phyloP scores from a whole-genome alignment of 805 yeast genomes.

The Lipomyces sp. region DNA sequence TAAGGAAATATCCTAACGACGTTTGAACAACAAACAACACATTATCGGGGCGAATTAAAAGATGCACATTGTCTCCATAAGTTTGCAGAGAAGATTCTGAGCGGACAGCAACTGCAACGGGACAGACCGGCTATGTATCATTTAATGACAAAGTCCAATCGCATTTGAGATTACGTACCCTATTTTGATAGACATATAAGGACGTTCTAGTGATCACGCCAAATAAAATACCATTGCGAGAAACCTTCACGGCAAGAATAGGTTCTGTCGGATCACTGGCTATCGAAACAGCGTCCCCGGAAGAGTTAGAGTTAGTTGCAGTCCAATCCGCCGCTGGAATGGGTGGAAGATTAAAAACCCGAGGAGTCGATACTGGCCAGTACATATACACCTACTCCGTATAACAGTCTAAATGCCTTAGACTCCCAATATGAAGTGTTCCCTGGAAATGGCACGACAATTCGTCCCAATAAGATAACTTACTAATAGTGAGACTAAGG shows the following conservation, averaged over 20 bases:
- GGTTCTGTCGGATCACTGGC: slow-evolving; percentile 41
- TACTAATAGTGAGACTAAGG: background rate
- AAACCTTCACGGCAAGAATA: slow-evolving; percentile 45
- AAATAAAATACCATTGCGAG: slow-evolving; percentile 44
- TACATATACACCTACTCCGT: slow-evolving; percentile 37
- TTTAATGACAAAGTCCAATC: slow-evolving; percentile 14
- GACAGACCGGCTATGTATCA: slow-evolving; percentile 49
- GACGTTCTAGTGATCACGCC: slow-evolving; percentile 48
- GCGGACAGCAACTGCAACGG: slow-evolving; percentile 56
- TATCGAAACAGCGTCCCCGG: background rate
- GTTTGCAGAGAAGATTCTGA: slow-evolving; percentile 51
- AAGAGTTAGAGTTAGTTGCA: background rate
- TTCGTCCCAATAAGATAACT: too few species aligned
- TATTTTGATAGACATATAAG: slow-evolving; percentile 49
- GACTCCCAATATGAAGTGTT: background rate
- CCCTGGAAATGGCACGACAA: background rate
- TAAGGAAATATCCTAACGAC: slow-evolving; percentile 36
- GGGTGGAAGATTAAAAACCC: slow-evolving; percentile 40
- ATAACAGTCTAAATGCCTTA: background rate
- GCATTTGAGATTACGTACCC: slow-evolving; percentile 29
- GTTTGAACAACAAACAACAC: slow-evolving; percentile 46
- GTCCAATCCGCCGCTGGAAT: slow-evolving; percentile 2
- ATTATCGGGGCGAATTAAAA: slow-evolving; percentile 53
- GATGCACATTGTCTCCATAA: slow-evolving; percentile 54
- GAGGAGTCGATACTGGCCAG: slow-evolving; percentile 46